These are phyloP conservation scores for Globisporangium canariense DNA, from an alignment of 352 stramenopile species.

Conservation along the genomic window DNA sequence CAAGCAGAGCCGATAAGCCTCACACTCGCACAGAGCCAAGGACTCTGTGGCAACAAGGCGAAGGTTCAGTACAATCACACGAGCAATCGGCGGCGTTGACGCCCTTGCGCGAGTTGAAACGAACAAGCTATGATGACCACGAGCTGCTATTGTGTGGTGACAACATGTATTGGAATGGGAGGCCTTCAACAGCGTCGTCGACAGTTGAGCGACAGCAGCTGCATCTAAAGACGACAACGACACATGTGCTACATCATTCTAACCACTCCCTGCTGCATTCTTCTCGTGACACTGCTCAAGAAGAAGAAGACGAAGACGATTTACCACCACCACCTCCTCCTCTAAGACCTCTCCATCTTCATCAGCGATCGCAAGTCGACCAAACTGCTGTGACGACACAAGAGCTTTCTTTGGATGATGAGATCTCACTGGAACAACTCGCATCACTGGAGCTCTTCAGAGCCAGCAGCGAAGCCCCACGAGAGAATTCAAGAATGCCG, in stretches of 20 bases:
- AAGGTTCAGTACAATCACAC: not conserved
- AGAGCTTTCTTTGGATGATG: not conserved
- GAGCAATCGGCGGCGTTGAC: not conserved
- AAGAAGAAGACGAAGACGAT: too few species aligned
- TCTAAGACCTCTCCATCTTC: not conserved
- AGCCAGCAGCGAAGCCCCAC: too few species aligned
- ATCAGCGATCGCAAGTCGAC: too few species aligned
- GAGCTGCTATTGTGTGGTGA: not conserved
- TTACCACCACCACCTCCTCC: not conserved
- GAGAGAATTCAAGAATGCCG: not conserved
- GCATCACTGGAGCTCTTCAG: conserved; percentile 11
- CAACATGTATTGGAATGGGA: too few species aligned
- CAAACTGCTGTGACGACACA: too few species aligned
- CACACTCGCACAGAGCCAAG: not conserved
- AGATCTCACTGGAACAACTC: conserved; percentile 15
- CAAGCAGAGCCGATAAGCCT: not conserved
- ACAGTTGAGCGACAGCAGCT: not conserved
- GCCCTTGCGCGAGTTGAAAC: too few species aligned
- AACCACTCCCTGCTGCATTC: not conserved
- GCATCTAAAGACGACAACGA: too few species aligned
- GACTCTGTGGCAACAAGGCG: too few species aligned
- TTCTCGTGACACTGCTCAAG: not conserved
- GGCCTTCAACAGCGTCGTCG: not conserved
- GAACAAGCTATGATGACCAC: not conserved
- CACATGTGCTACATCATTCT: not conserved